These are phyloP conservation scores for Phytophthora litchii DNA, from an alignment of 352 stramenopile genomes.

Conservation along the genomic window DNA sequence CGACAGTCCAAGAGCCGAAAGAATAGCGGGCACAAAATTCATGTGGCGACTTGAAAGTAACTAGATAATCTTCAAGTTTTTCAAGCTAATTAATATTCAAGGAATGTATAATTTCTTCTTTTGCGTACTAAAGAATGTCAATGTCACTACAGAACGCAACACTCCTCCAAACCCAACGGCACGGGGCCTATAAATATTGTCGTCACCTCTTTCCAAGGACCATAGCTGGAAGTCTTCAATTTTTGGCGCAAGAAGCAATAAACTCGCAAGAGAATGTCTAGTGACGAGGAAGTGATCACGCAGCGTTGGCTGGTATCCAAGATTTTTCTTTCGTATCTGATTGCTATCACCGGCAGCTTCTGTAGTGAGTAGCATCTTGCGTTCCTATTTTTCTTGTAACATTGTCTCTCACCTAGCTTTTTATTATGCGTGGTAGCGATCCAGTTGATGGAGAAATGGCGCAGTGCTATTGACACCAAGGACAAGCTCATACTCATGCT, in stretches of 20 bases:
- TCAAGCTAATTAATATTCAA: conserved; percentile 7
- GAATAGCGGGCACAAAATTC: conserved; percentile 18
- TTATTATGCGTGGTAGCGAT: conserved; percentile 42
- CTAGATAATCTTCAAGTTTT: background rate
- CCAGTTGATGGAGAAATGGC: conserved; percentile 79
- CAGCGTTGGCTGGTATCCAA: conserved; percentile 52
- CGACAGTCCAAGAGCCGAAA: conserved; percentile 18
- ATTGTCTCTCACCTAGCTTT: background rate
- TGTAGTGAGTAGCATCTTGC: conserved; percentile 40
- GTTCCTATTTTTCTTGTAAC: background rate
- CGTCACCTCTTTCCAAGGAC: background rate
- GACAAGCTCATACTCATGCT: conserved; percentile 51
- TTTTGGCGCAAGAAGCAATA: background rate
- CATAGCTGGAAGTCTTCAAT: background rate
- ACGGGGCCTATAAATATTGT: conserved; percentile 7
- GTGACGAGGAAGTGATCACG: conserved; percentile 17
- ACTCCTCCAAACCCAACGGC: background rate
- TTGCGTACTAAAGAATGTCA: too few species aligned
- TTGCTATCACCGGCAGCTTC: conserved; percentile 62
- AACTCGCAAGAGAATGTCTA: conserved; percentile 11
- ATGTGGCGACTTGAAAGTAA: conserved; percentile 2
- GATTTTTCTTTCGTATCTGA: conserved; percentile 58
- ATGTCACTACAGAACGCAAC: too few species aligned
- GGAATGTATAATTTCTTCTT: background rate
- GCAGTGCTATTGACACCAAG: conserved; percentile 34